These are phyloP conservation scores for Paraglomus occultum DNA, from an alignment of 192 early-diverging fungal species.

Conservation along the genomic window DNA sequence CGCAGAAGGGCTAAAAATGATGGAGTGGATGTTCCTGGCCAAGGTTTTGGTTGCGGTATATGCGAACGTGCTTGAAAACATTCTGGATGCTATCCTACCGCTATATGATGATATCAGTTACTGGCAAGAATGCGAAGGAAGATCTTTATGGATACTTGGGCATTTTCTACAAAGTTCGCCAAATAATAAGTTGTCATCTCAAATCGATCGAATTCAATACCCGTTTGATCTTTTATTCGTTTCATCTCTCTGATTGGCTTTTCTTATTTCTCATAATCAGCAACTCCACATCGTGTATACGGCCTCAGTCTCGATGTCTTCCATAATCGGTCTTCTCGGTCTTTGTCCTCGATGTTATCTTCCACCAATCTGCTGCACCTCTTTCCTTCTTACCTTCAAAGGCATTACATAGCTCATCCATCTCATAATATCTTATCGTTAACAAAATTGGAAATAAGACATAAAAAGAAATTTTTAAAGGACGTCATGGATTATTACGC, in stretches of 20 bases:
- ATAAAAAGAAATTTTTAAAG: constrained; percentile 49
- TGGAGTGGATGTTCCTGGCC: constrained; percentile 50
- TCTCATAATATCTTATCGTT: constrained; percentile 42
- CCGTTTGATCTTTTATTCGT: constrained; percentile 25
- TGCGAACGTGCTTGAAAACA: constrained; percentile 51
- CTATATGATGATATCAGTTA: constrained; percentile 62
- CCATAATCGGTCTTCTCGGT: constrained; percentile 10
- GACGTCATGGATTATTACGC: constrained; percentile 57
- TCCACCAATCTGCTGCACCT: constrained; percentile 28
- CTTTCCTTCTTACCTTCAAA: constrained; percentile 37
- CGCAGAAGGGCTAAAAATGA: too few relatives aligned
- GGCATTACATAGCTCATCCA: constrained; percentile 31
- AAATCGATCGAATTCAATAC: background rate
- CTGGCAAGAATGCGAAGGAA: constrained; percentile 58
- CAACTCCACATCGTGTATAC: background rate
- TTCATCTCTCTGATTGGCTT: constrained; percentile 18
- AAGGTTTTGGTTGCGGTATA: constrained; percentile 57
- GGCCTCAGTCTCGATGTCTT: constrained; percentile 3
- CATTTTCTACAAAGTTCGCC: constrained; percentile 44
- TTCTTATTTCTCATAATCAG: constrained; percentile 2
- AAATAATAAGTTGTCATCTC: background rate
- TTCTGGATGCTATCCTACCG: constrained; percentile 60
- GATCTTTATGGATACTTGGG: constrained; percentile 36
- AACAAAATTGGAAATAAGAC: constrained; percentile 58
- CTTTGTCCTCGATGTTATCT: constrained; percentile 5